Conservation (phyloP, 768 basidiomycete genomes). For the Heimioporus sp. region DNA sequence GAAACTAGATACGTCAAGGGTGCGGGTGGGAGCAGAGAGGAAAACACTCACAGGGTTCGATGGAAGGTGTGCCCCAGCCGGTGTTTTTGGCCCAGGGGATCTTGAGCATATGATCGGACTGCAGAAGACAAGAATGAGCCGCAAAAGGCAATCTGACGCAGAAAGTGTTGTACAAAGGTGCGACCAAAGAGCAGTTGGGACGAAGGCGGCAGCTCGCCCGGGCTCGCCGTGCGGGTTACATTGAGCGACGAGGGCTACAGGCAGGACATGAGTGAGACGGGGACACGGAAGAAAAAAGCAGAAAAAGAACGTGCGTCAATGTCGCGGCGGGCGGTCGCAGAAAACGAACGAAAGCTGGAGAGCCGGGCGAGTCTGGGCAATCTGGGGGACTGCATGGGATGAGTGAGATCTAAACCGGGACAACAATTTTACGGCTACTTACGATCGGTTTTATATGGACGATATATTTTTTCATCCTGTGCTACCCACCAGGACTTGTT, state of each 20-base stretch:
- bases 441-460: constrained; percentile 24
- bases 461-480: too few species aligned
- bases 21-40: not conserved
- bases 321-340: constrained; percentile 36
- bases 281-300: not conserved
- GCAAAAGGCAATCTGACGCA: constrained; percentile 3
- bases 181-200: constrained; percentile 79
- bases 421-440: not conserved
- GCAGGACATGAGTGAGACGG: not conserved
- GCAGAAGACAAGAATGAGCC: constrained; percentile 7
- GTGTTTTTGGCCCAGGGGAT: constrained; percentile 65
- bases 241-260: constrained; percentile 52
- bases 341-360: constrained; percentile 6
- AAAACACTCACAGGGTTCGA: constrained; percentile 69
- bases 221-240: constrained; percentile 46
- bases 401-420: too few species aligned
- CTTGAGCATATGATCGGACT: constrained; percentile 88
- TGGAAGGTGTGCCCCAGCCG: constrained; percentile 84
- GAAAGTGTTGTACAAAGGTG: constrained; percentile 60
- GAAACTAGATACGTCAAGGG: constrained; percentile 17
- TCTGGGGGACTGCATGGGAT: too few species aligned
- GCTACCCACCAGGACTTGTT: too few species aligned
- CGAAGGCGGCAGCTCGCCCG: constrained; percentile 61
- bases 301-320: constrained; percentile 43
- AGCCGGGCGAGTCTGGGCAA: too few species aligned